Base-by-base conservation (phyloP, 139 green algal species). In the Coccomyxa sp. region DNA sequence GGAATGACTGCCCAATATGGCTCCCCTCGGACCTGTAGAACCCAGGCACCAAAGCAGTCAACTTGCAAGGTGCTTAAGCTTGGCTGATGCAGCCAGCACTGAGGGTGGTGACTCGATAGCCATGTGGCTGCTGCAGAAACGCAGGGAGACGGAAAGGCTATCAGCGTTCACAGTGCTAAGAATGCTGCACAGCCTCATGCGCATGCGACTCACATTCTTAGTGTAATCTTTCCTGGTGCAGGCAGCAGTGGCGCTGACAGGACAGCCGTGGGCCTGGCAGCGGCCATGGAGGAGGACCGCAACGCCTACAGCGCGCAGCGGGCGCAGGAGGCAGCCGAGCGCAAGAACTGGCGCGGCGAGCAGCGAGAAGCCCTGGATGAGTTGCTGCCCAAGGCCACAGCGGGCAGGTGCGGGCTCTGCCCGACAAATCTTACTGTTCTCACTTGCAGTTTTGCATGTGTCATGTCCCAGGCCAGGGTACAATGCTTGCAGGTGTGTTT, bases 281-380 rank as follows among this genome's bases (percentile, higher is more conserved):
- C 85, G 7, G 85, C 79, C 0, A 55, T 85, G 14, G 82, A 83
- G n/a, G 85, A 89, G 18, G 85, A 89, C 33, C 54, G 37, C n/a
- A 74, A 78, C 37, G 74, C 73, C 31, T 41, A 69, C 31, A 74
- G 64, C 10, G 80, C 74, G 0, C 77, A 50, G 7, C 34, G 40
- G 36, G 73, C 73, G 33, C 54, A 71, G 34, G 39, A 58, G 29
- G 44, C 79, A 68, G 29, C 71, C 38, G 78, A 82, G 37, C 69
- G 79, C 39, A 79, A 73, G 14, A 54, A n/a, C 31, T 87, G 82
- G 81, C 73, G 69, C 40, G 36, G 22, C 8, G 87, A 90, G 36
- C 84, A 89, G 69, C 86, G 85, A 40, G 83, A 90, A 29, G 68
- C 74, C 68, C 76, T 93, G 50, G 85, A 92, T 36, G 89, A 92